Evolutionary conservation across 1,284 basidiomycete genomes (phyloP), one percentile per base, ranked within the genome.

Genomic region (Sporisorium graminicola): DNA sequence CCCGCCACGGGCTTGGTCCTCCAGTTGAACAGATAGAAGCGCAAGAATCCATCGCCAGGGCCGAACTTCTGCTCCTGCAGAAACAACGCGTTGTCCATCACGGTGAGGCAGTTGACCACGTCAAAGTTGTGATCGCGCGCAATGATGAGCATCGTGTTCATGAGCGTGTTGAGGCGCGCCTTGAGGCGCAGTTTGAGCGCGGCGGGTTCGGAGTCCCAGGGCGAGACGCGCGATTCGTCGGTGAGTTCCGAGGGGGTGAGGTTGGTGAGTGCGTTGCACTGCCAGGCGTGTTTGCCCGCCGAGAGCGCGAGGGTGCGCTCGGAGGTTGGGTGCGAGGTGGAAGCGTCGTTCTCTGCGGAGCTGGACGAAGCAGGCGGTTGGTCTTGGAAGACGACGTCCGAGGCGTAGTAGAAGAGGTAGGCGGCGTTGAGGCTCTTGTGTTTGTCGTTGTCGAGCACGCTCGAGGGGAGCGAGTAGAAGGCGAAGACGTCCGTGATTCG

Each of bases 381-480:
- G 29, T 40, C 18, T 4, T 9, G 13, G 37, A 82, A 84, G 2
- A 72, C 75, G 1, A 73, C 78, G 27, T 85, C 82, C 12, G 80
- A 80, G 7, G 84, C 93, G 80, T 96, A 96, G 87, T 96, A 97
- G 86, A 91, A 97, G n/a, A 97, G 88, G 86, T 97, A 97, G 8
- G 93, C 94, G 0, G 93, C 95, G 76, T 96, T 91, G 44, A 97
- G 89, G 22, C 90, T 84, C 33, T 89, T 67, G 57, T 85, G 80
- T 88, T 85, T 92, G 89, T 77, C 66, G 59, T 80, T 67, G 43
- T 58, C 88, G 78, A 96, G 92, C 64, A 96, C 90, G 3, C 93
- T 93, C 6, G 95, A 98, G 0, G 97, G 96, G 22, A 99, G 90
- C 9, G 93, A 93, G 87, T 98, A 99, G 88, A 98, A 98, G 8